Percentiles rank a stretch among this genome's conserved stretches.
phyloP scores from a whole-genome alignment of 176 grass and related monocot genomes.

The Cenchrus purpureus region DNA sequence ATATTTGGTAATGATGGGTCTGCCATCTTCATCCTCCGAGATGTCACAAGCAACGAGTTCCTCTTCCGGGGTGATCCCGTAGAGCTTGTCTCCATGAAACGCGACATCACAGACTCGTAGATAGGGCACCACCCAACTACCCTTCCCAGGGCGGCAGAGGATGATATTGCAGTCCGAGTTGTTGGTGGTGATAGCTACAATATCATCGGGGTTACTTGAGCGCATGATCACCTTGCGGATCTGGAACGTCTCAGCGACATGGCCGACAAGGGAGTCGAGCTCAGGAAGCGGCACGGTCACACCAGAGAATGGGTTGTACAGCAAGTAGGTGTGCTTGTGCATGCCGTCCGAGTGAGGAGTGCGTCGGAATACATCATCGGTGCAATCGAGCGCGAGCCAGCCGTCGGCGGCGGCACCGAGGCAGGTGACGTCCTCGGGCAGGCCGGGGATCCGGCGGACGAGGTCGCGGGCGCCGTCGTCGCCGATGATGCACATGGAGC shows the following conservation, averaged over 20 bases:
- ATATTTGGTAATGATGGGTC: background rate
- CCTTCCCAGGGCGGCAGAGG: background rate
- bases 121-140: background rate
- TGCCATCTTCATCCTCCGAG: background rate
- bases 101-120: background rate
- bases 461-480: no score
- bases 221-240: slow-evolving; percentile 5
- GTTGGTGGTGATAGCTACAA: background rate
- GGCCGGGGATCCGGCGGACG: no score
- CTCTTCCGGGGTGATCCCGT: background rate
- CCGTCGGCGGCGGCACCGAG: no score
- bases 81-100: background rate
- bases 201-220: background rate
- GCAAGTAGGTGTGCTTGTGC: background rate
- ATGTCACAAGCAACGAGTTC: background rate
- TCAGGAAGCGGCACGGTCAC: background rate
- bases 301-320: slow-evolving; percentile 21
- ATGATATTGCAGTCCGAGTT: background rate
- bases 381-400: no score
- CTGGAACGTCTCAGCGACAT: background rate
- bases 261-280: background rate
- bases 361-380: background rate
- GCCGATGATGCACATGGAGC: no score
- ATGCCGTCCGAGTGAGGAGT: background rate
- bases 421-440: no score